Evolutionary conservation across 305 asterid species (phyloP).

Genomic region (Fraxinus dipetala): DNA sequence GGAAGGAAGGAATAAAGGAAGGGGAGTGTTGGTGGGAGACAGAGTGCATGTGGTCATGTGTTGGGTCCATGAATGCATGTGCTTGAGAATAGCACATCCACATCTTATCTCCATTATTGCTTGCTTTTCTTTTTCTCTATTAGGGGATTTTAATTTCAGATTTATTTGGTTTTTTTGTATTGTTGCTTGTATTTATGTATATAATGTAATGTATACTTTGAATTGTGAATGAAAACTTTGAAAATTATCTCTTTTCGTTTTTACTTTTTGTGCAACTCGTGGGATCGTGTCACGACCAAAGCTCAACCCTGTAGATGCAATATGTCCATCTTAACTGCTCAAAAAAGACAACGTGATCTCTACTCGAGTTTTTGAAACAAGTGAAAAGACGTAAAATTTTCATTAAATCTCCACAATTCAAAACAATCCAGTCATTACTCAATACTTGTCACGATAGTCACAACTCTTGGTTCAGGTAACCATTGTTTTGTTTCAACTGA

Average conservation of each 20-base stretch:
- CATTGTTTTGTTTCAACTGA: background rate
- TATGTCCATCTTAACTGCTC: background rate
- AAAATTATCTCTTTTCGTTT: background rate
- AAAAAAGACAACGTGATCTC: background rate
- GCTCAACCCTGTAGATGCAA: background rate
- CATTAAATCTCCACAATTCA: background rate
- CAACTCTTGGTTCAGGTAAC: background rate
- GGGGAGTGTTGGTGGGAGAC: conserved; percentile 27
- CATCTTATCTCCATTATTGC: background rate
- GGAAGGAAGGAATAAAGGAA: conserved; percentile 22
- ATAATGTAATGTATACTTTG: background rate
- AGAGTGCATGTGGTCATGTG: conserved; percentile 39
- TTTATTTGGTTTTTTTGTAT: background rate
- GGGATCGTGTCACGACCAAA: background rate
- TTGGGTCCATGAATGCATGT: conserved; percentile 15
- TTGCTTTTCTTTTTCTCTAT: background rate
- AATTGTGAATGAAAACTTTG: background rate
- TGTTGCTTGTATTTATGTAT: background rate
- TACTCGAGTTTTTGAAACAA: background rate
- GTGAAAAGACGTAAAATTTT: background rate
- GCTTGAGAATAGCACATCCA: background rate
- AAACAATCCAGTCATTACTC: background rate
- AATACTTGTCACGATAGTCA: background rate
- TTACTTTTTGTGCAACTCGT: background rate
- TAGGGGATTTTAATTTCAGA: background rate